phyloP scores from a whole-genome alignment of 306 rosid species.

The Rosa multiflora region DNA sequence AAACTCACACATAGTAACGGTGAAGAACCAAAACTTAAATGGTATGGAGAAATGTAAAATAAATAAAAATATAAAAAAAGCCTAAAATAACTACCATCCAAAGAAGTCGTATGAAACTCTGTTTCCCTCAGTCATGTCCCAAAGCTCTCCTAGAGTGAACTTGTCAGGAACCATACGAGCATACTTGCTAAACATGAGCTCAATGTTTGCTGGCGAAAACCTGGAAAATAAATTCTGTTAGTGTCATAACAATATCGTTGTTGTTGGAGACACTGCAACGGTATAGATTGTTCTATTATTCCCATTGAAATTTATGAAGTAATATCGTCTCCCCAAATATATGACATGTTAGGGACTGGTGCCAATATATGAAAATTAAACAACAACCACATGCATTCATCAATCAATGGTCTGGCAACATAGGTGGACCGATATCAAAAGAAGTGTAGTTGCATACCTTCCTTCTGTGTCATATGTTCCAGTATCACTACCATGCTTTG shows the following conservation, averaged over 20 bases:
- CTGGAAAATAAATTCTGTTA: slow-evolving; percentile 25
- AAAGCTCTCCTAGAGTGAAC: slow-evolving; percentile 59
- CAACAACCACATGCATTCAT: too few species aligned
- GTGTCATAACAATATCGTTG: not conserved
- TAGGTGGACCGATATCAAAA: not conserved
- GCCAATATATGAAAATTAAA: not conserved
- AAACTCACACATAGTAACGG: too few species aligned
- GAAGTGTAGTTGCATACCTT: slow-evolving; percentile 41
- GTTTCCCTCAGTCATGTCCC: slow-evolving; percentile 82
- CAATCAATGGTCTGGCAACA: too few species aligned
- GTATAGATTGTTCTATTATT: not conserved
- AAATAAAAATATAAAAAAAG: not conserved
- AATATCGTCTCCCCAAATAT: not conserved
- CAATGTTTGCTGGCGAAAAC: slow-evolving; percentile 60
- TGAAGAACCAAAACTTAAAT: not conserved
- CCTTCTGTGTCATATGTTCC: slow-evolving; percentile 86
- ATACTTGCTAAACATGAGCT: slow-evolving; percentile 72
- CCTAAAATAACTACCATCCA: slow-evolving; percentile 52
- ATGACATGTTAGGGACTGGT: not conserved
- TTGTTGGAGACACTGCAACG: not conserved
- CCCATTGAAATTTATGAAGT: not conserved
- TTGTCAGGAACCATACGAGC: slow-evolving; percentile 62
- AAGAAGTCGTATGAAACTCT: slow-evolving; percentile 55
- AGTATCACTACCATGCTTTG: slow-evolving; percentile 86
- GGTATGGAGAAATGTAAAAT: too few species aligned